phyloP scores from a whole-genome alignment of 495 filamentous ascomycete genomes.

The Penicillium antarcticum region DNA sequence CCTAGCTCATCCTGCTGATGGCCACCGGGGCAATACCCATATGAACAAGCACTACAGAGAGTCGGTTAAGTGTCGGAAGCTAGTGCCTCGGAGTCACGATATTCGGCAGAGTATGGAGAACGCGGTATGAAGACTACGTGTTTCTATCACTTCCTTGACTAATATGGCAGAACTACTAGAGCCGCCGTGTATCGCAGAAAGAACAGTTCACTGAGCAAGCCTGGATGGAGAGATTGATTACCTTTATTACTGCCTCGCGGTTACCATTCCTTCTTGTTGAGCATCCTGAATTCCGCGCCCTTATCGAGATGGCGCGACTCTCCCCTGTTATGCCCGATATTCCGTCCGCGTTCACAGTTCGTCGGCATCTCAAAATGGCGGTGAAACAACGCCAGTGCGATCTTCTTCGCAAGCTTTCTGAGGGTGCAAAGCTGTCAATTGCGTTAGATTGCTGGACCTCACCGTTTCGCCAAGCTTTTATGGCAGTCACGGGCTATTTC shows the following conservation, averaged over 20 bases:
- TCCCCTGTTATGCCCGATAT: not conserved
- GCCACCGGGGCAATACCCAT: not conserved
- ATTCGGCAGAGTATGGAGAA: no score
- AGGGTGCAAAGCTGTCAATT: slow-evolving; percentile 9
- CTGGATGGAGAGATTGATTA: no score
- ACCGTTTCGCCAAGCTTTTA: slow-evolving; percentile 15
- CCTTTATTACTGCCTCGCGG: not conserved
- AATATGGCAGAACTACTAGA: no score
- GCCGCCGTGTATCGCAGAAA: no score
- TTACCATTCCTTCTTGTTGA: not conserved
- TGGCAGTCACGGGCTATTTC: slow-evolving; percentile 17
- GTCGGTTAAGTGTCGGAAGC: no score
- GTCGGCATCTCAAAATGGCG: not conserved
- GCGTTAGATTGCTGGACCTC: slow-evolving; percentile 12
- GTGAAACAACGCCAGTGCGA: not conserved
- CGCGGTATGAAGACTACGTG: no score
- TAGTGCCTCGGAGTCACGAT: not conserved
- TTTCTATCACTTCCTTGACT: no score
- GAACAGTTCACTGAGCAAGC: no score
- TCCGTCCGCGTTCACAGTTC: no score
- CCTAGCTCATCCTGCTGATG: not conserved
- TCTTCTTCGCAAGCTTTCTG: not conserved
- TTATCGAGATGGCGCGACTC: not conserved
- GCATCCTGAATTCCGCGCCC: not conserved
- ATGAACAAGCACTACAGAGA: not conserved